These are phyloP conservation scores for Hyaloraphidium curvatum DNA, from an alignment of 192 early-diverging fungal genomes.

Conservation along the genomic window DNA sequence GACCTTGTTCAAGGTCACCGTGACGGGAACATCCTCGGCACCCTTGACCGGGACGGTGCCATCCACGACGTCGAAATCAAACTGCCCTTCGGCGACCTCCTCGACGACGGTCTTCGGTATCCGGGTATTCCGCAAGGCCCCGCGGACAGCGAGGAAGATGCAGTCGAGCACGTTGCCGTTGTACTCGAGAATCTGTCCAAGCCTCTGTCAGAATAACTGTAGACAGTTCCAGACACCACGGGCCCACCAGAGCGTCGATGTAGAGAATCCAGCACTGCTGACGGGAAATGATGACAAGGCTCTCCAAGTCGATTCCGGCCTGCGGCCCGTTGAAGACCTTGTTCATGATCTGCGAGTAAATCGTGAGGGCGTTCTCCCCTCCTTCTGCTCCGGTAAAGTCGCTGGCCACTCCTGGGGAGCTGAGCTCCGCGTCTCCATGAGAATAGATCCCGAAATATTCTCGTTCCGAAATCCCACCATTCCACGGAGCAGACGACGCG, in stretches of 20 bases:
- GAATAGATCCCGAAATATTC: neutral
- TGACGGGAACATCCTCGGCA: constrained; percentile 55
- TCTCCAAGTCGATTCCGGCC: constrained; percentile 64
- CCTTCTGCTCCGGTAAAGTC: neutral
- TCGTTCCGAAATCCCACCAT: constrained; percentile 33
- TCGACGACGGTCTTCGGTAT: constrained; percentile 71
- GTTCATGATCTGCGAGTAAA: constrained; percentile 66
- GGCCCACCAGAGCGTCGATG: constrained; percentile 60
- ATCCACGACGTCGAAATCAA: constrained; percentile 80
- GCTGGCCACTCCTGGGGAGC: neutral
- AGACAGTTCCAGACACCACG: constrained; percentile 3
- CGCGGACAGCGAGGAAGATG: constrained; percentile 66
- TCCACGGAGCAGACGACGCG: constrained; percentile 75
- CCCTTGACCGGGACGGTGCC: constrained; percentile 62
- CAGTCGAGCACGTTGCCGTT: constrained; percentile 73
- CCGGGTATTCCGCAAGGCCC: constrained; percentile 70
- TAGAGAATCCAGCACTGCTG: constrained; percentile 79
- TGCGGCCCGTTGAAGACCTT: constrained; percentile 61
- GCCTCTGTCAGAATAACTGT: neutral
- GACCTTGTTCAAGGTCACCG: constrained; percentile 72
- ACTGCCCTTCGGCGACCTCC: constrained; percentile 57
- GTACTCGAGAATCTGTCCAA: constrained; percentile 49
- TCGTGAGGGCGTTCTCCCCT: constrained; percentile 54
- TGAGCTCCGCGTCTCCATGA: neutral
- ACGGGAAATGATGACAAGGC: constrained; percentile 79